A percentile compares a stretch with the other conserved stretches of the same genome.
phyloP scores from a whole-genome alignment of 2,329 filamentous ascomycete species.

The Coniochaeta ligniaria region DNA sequence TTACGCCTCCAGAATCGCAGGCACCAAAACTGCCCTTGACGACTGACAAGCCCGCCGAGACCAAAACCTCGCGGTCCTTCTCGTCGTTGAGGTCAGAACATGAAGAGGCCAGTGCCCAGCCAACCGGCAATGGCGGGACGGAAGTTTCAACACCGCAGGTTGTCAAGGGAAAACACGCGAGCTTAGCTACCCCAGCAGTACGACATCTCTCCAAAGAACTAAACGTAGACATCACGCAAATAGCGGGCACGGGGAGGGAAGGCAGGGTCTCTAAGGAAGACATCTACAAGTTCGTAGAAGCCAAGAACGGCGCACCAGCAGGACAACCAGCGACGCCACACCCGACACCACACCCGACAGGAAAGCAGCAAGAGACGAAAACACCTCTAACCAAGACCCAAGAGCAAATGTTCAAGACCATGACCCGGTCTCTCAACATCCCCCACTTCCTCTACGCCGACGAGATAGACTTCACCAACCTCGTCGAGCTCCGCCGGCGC shows the following conservation, averaged over 20 bases:
- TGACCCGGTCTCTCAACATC: conserved; percentile 86
- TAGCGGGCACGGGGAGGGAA: conserved; percentile 82
- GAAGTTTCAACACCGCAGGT: conserved; percentile 21
- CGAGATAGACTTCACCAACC: conserved; percentile 72
- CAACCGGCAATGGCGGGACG: neutral
- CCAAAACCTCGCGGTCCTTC: neutral
- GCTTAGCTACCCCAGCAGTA: conserved; percentile 85
- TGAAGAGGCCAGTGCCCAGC: neutral
- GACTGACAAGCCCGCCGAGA: neutral
- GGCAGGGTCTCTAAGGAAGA: conserved; percentile 92
- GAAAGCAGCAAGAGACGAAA: conserved; percentile 59
- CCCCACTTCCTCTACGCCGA: conserved; percentile 96
- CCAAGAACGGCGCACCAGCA: conserved; percentile 27
- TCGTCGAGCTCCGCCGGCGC: conserved; percentile 64
- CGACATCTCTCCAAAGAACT: conserved; percentile 79
- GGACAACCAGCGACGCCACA: conserved; percentile 11
- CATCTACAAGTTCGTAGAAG: conserved; percentile 63
- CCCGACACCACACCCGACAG: conserved; percentile 8
- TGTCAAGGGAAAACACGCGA: conserved; percentile 53
- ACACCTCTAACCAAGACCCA: conserved; percentile 72
- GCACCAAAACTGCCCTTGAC: neutral
- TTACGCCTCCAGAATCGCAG: conserved; percentile 21
- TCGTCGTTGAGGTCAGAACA: neutral
- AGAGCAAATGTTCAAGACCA: conserved; percentile 92
- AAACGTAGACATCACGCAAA: conserved; percentile 67